These are phyloP conservation scores for Cucurbita ficifolia DNA, from an alignment of 306 rosid genomes.

Conservation along the genomic window DNA sequence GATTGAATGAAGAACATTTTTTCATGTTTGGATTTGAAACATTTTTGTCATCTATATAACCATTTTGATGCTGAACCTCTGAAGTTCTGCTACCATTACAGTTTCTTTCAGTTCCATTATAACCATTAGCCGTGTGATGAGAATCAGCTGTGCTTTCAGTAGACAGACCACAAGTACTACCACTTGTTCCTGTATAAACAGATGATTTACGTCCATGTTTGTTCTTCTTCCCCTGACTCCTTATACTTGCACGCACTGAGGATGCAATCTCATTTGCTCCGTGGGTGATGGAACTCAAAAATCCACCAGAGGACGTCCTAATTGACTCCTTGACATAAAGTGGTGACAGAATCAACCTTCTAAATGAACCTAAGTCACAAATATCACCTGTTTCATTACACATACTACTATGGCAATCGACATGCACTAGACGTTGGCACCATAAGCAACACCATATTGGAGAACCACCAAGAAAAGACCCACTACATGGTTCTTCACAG, in stretches of 20 bases:
- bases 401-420: conserved; percentile 78
- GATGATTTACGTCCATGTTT: conserved; percentile 53
- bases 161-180: conserved; percentile 40
- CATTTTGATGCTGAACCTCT: conserved; percentile 47
- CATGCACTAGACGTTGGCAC: conserved; percentile 92
- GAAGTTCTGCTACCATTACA: conserved; percentile 27
- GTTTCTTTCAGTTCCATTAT: conserved; percentile 45
- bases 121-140: conserved; percentile 38
- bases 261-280: conserved; percentile 99
- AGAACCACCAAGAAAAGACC: conserved; percentile 90
- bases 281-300: conserved; percentile 85
- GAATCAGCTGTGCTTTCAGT: conserved; percentile 59
- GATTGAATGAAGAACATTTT: conserved; percentile 39
- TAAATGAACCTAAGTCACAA: conserved; percentile 82
- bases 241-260: conserved; percentile 78
- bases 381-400: conserved; percentile 80
- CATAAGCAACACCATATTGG: conserved; percentile 98
- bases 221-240: conserved; percentile 68
- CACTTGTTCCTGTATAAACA: conserved; percentile 47
- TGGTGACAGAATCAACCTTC: conserved; percentile 80
- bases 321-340: conserved; percentile 57
- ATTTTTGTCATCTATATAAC: conserved; percentile 32
- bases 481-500: conserved; percentile 94
- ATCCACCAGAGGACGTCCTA: conserved; percentile 38
- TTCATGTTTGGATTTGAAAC: conserved; percentile 39